Evolutionary conservation across 1,284 basidiomycete genomes (phyloP), one percentile per base, ranked within the genome.

Genomic region (Wallemia hederae): DNA sequence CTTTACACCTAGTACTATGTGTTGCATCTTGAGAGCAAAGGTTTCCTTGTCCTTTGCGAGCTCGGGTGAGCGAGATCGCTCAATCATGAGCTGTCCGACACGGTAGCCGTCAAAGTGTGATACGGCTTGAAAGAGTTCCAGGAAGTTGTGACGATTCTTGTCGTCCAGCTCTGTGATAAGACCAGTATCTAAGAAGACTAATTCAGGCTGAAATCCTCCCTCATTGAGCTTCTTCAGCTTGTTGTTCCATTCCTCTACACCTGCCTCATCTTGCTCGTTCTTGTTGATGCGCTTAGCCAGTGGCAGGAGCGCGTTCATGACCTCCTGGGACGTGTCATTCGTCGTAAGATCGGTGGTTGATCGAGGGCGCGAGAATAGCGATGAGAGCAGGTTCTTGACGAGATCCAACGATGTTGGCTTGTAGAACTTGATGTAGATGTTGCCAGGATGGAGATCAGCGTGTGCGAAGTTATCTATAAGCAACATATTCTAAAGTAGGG

Each of bases 391-490:
- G 66, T 77, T 77, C 64, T 74, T 72, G 56, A 82, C 70, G 56
- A 86, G 75, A 59, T 75, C 71, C 1, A 79, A 80, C 0, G 80
- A 77, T 7, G 79, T 75, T 0, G 85, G 85, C 68, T 83, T 84
- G 69, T 81, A 82, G 71, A 97, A 94, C 69, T 91, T 92, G 73
- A 96, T 81, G 83, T 97, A 89, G 71, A 96, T 92, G 70, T 96
- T 96, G 27, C 92, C 92, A 69, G 71, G 71, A 62, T 72, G 71
- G 26, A 94, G 76, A 70, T 94, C 92, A 1, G 91, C 82, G 70
- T 98, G 92, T 1, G 92, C 90, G 71, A 96, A 99, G 71, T 99
- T 98, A 72, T 99, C 92, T 58, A 98, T 75, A 1, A 99, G 75
- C 24, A 99, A 79, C 92, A 99, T 99, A 72, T 96, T 89, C 85